These are phyloP conservation scores for Calonectria honghensis DNA, from an alignment of 2,329 filamentous ascomycete species.

Conservation along the genomic window DNA sequence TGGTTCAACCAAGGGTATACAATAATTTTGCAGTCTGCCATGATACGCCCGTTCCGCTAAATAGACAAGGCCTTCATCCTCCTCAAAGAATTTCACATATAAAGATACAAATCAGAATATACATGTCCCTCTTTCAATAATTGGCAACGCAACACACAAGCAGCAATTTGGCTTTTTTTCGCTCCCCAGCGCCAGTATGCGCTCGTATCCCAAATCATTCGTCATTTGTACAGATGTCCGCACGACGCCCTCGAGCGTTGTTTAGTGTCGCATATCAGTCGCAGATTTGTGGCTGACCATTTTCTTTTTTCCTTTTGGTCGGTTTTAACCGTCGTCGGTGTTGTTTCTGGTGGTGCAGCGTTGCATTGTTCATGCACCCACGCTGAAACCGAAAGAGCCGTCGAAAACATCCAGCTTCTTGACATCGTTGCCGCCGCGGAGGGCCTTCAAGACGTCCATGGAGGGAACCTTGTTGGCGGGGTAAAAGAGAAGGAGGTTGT, in stretches of 20 bases:
- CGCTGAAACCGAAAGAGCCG: conserved; percentile 76
- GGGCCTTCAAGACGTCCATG: conserved; percentile 72
- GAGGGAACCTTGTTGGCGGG: conserved; percentile 72
- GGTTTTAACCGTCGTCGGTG: background rate
- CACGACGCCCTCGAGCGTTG: conserved; percentile 33
- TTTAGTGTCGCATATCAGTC: conserved; percentile 10
- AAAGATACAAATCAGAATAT: conserved; percentile 36
- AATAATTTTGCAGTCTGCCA: conserved; percentile 36
- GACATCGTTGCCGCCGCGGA: conserved; percentile 67
- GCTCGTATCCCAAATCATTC: conserved; percentile 48
- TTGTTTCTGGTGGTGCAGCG: background rate
- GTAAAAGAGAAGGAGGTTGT: conserved; percentile 86
- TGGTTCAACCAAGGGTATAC: conserved; percentile 28
- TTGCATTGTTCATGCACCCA: conserved; percentile 62
- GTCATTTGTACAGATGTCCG: conserved; percentile 48
- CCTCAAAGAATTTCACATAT: conserved; percentile 17
- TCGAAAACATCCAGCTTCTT: conserved; percentile 74
- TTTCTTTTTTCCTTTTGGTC: conserved; percentile 11
- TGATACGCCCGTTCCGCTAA: conserved; percentile 30
- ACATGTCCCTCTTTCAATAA: conserved; percentile 24
- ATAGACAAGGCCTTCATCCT: conserved; percentile 11
- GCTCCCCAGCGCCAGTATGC: conserved; percentile 48
- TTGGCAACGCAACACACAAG: conserved; percentile 16
- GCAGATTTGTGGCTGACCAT: conserved; percentile 5
- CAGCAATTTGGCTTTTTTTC: conserved; percentile 28